A percentile compares a stretch with the other conserved stretches of the same genome.
Evolutionary conservation across 805 yeast species (phyloP).

Genomic region (Candida rishiriensis): DNA sequence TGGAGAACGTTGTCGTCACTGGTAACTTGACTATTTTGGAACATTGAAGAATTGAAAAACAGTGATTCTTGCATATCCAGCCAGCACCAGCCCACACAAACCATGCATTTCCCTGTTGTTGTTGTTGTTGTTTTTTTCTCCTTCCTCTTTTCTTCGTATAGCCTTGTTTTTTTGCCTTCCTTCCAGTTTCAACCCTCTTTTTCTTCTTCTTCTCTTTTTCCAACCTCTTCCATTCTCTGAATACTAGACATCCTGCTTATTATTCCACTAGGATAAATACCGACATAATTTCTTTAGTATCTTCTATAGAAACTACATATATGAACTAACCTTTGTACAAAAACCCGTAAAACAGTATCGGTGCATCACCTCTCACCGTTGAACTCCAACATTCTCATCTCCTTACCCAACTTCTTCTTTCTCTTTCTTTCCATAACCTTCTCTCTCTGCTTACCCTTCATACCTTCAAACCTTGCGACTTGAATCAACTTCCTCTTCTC

Average conservation of each 20-base stretch:
- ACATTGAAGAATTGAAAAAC: constrained; percentile 48
- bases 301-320: no score
- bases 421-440: constrained; percentile 85
- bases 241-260: no score
- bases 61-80: no score
- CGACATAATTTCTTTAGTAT: no score
- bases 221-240: constrained; percentile 78
- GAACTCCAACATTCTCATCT: constrained; percentile 47
- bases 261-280: no score
- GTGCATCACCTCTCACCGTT: not conserved
- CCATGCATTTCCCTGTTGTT: not conserved
- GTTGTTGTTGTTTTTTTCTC: not conserved
- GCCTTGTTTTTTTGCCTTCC: not conserved
- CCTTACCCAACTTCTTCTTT: constrained; percentile 79
- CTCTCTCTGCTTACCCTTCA: constrained; percentile 69
- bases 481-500: constrained; percentile 72
- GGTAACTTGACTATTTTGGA: constrained; percentile 94
- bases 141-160: not conserved
- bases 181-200: constrained; percentile 31
- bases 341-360: no score
- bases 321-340: no score
- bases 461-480: constrained; percentile 69
- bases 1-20: constrained; percentile 95
- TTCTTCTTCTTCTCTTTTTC: constrained; percentile 68
- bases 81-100: not conserved